Conservation (phyloP, 78 protist species). For the Blattamonas nauphoetae region DNA sequence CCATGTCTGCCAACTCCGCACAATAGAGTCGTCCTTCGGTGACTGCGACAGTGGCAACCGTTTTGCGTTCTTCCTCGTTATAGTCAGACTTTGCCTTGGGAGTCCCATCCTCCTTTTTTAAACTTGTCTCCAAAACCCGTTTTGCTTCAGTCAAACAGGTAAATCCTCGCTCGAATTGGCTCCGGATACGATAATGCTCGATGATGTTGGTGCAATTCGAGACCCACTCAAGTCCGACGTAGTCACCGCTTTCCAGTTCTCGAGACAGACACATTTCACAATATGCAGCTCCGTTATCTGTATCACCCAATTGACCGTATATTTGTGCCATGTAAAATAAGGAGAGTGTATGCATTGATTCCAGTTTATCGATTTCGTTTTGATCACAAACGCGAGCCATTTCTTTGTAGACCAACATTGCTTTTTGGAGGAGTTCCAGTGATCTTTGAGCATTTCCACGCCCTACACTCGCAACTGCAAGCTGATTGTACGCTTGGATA, state of each 20-base stretch:
- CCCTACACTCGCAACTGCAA: too few species aligned
- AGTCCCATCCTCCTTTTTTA: not conserved
- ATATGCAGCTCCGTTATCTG: not conserved
- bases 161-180: not conserved
- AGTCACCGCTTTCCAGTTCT: not conserved
- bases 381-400: too few species aligned
- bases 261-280: not conserved
- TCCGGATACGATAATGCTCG: not conserved
- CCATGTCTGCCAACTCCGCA: not conserved
- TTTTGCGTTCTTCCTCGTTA: not conserved
- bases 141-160: not conserved
- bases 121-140: not conserved
- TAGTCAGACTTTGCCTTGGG: not conserved
- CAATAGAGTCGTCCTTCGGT: not conserved
- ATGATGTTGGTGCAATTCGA: not conserved
- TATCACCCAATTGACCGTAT: not conserved
- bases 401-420: too few species aligned
- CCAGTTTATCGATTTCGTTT: too few species aligned
- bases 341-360: not conserved
- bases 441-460: too few species aligned
- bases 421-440: too few species aligned
- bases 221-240: not conserved
- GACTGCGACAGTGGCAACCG: not conserved
- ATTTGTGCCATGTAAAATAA: not conserved
- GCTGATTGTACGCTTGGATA: too few species aligned